A percentile compares a stretch with the other conserved stretches of the same genome.
phyloP scores from a whole-genome alignment of 805 yeast genomes.

The Zygosaccharomyces gambellarensis region DNA sequence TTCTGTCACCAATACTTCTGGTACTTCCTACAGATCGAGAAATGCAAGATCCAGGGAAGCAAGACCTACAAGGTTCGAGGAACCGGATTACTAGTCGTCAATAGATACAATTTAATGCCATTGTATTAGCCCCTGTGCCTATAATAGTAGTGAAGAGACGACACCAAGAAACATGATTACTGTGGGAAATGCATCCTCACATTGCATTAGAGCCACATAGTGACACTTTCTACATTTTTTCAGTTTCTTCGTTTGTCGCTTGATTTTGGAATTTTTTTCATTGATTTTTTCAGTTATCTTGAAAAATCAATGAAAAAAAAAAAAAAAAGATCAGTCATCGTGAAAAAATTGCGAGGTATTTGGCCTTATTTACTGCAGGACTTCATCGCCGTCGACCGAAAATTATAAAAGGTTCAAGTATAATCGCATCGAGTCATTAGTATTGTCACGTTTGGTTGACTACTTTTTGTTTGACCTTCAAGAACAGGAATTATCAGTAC shows the following conservation, averaged over 20 bases:
- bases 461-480: background rate
- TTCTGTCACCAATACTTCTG: background rate
- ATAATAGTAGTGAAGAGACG: too few relatives aligned
- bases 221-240: background rate
- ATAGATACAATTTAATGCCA: background rate
- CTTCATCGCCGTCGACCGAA: background rate
- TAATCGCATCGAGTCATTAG: background rate
- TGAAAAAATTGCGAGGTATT: conserved; percentile 5
- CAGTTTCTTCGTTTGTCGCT: background rate
- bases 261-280: background rate
- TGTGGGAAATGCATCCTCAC: too few relatives aligned
- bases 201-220: too few relatives aligned
- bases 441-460: too few relatives aligned
- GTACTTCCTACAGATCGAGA: conserved; percentile 22
- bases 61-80: conserved; percentile 8
- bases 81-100: conserved; percentile 16
- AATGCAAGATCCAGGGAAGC: conserved; percentile 18
- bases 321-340: too few relatives aligned
- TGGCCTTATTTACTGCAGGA: background rate
- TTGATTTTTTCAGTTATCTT: background rate
- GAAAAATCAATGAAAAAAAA: background rate
- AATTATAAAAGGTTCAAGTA: background rate
- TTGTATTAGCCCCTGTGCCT: background rate
- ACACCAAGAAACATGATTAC: too few relatives aligned
- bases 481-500: background rate